A percentile compares a stretch with the other conserved stretches of the same genome.
phyloP scores from a whole-genome alignment of 176 grass and related monocot species.

The Ensete ventricosum region DNA sequence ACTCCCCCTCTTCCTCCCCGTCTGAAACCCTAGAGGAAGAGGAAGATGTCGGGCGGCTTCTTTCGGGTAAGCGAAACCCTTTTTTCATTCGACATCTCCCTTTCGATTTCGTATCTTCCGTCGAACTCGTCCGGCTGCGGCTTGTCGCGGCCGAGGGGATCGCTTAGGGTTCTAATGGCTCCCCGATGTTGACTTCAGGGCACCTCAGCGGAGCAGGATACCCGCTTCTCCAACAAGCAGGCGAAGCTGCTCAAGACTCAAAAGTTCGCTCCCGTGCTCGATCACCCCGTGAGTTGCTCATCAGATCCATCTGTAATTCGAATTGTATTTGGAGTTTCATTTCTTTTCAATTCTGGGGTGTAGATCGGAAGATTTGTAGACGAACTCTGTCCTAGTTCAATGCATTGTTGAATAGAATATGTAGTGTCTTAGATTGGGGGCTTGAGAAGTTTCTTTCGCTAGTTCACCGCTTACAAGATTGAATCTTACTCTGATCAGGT shows the following conservation, averaged over 20 bases:
- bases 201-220: constrained; percentile 91
- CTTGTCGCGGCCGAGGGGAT: constrained; percentile 10
- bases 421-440: no score
- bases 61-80: constrained; percentile 47
- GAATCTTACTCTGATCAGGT: constrained; percentile 27
- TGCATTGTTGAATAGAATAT: no score
- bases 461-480: not conserved
- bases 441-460: no score
- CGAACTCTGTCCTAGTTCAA: not conserved
- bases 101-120: not conserved
- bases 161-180: constrained; percentile 15
- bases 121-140: not conserved
- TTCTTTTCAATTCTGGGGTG: not conserved
- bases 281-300: constrained; percentile 49
- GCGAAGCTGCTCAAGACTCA: constrained; percentile 87
- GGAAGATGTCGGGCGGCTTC: constrained; percentile 92
- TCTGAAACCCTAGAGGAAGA: not conserved
- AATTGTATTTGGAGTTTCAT: not conserved
- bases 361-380: not conserved
- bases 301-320: not conserved
- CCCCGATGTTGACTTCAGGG: constrained; percentile 40
- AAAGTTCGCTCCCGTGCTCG: constrained; percentile 85
- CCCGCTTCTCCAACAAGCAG: constrained; percentile 98
- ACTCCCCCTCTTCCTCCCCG: not conserved
- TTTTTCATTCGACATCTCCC: constrained; percentile 12